These are phyloP conservation scores for Ceriops tagal DNA, from an alignment of 345 rosid genomes.

Conservation along the genomic window DNA sequence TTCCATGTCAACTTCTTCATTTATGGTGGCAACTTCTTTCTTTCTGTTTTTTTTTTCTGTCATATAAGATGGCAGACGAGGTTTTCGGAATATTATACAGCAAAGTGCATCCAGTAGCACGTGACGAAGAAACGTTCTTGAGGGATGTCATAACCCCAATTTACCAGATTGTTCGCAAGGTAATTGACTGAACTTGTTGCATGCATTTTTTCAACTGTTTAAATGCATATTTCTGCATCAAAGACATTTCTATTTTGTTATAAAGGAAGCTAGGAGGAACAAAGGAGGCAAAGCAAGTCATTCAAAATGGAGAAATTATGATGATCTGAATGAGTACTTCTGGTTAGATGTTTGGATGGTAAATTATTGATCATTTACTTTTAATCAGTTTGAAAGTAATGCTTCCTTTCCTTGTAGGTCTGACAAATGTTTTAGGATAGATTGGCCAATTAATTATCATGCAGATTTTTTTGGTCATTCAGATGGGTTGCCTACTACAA, in stretches of 20 bases:
- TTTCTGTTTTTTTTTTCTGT: conserved; percentile 18
- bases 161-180: conserved; percentile 69
- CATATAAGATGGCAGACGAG: conserved; percentile 69
- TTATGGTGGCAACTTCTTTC: conserved; percentile 20
- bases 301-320: conserved; percentile 97
- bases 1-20: neutral
- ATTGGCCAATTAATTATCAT: conserved; percentile 63
- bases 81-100: conserved; percentile 53
- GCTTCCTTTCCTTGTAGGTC: conserved; percentile 51
- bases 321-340: conserved; percentile 94
- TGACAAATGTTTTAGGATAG: conserved; percentile 54
- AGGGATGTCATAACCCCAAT: conserved; percentile 73
- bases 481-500: conserved; percentile 35
- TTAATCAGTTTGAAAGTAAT: conserved; percentile 2
- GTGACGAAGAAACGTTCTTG: conserved; percentile 78
- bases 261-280: conserved; percentile 85
- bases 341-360: conserved; percentile 52
- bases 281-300: conserved; percentile 84
- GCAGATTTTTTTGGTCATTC: conserved; percentile 73
- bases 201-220: neutral
- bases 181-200: conserved; percentile 21
- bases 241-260: conserved; percentile 25
- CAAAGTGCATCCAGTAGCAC: conserved; percentile 44
- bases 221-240: conserved; percentile 4
- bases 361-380: conserved; percentile 12